Conservation (phyloP, 768 basidiomycete species). For the Termitomyces sp. region DNA sequence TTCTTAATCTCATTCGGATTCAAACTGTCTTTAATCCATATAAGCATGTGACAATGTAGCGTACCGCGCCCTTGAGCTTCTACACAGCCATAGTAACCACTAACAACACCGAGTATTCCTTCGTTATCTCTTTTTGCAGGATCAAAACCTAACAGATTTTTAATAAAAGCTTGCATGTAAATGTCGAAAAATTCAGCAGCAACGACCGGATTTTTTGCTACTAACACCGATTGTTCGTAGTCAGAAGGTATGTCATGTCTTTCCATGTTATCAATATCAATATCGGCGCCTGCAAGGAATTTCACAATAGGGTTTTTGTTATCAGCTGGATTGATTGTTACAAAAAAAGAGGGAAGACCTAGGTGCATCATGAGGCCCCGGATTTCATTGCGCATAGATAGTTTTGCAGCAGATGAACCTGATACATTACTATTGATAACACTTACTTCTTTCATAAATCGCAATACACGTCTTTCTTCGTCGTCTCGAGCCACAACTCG, state of each 20-base stretch:
- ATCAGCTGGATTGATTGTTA: neutral
- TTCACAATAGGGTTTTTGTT: slow-evolving; percentile 18
- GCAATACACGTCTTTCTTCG: slow-evolving; percentile 2
- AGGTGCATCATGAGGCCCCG: neutral
- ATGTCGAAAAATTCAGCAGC: slow-evolving; percentile 39
- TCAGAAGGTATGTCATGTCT: slow-evolving; percentile 23
- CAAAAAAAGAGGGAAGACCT: neutral
- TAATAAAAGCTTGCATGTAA: slow-evolving; percentile 34
- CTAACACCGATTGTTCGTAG: slow-evolving; percentile 24
- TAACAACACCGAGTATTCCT: slow-evolving; percentile 26
- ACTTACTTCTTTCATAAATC: slow-evolving; percentile 13
- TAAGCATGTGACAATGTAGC: too few relatives aligned
- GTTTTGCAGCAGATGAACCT: slow-evolving; percentile 21
- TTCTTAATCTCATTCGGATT: too few relatives aligned
- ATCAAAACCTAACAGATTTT: slow-evolving; percentile 21
- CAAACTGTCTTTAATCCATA: too few relatives aligned
- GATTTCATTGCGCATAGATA: neutral
- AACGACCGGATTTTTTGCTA: slow-evolving; percentile 36
- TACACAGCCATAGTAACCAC: slow-evolving; percentile 36
- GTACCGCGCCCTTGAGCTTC: slow-evolving; percentile 30
- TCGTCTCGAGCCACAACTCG: neutral
- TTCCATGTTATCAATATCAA: slow-evolving; percentile 29
- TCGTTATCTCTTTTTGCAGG: slow-evolving; percentile 21
- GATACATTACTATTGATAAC: neutral
- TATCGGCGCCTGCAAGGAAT: slow-evolving; percentile 31